phyloP scores from a whole-genome alignment of 345 rosid species.

The Punica granatum region DNA sequence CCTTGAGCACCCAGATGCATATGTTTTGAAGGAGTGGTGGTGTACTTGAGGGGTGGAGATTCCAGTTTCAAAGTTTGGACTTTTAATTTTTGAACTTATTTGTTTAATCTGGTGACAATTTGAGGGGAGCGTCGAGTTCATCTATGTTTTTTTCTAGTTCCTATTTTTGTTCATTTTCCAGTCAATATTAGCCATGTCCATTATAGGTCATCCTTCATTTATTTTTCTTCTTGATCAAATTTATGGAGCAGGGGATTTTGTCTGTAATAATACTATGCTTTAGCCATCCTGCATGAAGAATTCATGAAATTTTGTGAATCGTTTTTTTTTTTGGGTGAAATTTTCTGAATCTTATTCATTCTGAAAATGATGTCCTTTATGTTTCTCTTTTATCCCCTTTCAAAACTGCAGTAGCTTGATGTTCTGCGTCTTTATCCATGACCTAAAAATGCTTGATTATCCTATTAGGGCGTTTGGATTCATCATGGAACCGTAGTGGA shows the following conservation, averaged over 20 bases:
- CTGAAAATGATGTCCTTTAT: not conserved
- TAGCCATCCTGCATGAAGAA: not conserved
- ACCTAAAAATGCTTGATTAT: slow-evolving; percentile 9
- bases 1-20: not conserved
- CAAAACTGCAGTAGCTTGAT: slow-evolving; percentile 2
- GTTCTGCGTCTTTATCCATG: not conserved
- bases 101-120: not conserved
- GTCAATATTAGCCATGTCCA: not conserved
- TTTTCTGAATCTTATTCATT: not conserved
- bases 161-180: not conserved
- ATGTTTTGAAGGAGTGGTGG: not conserved
- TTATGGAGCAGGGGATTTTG: not conserved
- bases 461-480: slow-evolving; percentile 39
- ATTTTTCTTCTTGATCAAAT: not conserved
- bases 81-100: not conserved
- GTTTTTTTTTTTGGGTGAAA: too few relatives aligned
- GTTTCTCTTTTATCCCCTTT: slow-evolving; percentile 16
- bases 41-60: not conserved
- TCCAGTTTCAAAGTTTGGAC: not conserved
- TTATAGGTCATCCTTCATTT: not conserved
- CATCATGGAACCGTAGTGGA: slow-evolving; percentile 51
- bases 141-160: not conserved
- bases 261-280: not conserved
- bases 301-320: too few relatives aligned
- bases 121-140: not conserved